phyloP scores from a whole-genome alignment of 2,329 filamentous ascomycete species.

The Hirsutella rhossiliensis region DNA sequence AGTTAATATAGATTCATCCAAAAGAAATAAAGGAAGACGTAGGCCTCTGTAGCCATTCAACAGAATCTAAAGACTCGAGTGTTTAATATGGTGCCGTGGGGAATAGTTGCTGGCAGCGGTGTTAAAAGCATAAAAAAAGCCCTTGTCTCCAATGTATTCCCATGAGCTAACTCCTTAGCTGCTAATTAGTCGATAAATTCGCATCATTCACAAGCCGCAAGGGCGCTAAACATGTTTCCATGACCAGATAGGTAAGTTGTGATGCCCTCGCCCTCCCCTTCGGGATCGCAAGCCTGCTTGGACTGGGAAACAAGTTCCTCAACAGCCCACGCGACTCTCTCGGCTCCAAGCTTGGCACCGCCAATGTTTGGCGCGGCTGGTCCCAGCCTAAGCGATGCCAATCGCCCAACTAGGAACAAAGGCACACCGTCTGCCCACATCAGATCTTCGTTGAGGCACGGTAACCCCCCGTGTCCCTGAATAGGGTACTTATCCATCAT shows the following conservation, averaged over 20 bases:
- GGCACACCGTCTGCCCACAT: conserved; percentile 66
- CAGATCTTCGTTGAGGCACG: conserved; percentile 63
- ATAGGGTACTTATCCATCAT: conserved; percentile 51
- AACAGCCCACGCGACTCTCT: conserved; percentile 60
- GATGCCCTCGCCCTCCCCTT: conserved; percentile 4
- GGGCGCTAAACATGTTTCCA: conserved; percentile 21
- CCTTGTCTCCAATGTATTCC: no score
- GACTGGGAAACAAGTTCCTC: conserved; percentile 34
- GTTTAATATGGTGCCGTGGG: no score
- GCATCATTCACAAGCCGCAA: conserved; percentile 5
- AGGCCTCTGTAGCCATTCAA: no score
- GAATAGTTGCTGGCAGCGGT: no score
- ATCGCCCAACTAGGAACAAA: conserved; percentile 55
- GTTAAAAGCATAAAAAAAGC: no score
- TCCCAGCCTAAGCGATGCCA: conserved; percentile 57
- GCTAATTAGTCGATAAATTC: no score
- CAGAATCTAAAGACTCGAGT: no score
- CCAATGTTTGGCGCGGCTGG: conserved; percentile 64
- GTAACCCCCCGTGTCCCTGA: conserved; percentile 50
- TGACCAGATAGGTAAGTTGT: conserved; percentile 21
- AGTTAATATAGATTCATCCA: no score
- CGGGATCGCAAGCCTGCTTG: conserved; percentile 3
- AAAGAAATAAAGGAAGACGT: no score
- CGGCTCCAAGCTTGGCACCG: conserved; percentile 59
- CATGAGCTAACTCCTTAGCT: no score